Evolutionary conservation across 768 basidiomycete genomes (phyloP), one percentile per base, ranked within the genome.

Genomic region (Cytidiella melzeri): DNA sequence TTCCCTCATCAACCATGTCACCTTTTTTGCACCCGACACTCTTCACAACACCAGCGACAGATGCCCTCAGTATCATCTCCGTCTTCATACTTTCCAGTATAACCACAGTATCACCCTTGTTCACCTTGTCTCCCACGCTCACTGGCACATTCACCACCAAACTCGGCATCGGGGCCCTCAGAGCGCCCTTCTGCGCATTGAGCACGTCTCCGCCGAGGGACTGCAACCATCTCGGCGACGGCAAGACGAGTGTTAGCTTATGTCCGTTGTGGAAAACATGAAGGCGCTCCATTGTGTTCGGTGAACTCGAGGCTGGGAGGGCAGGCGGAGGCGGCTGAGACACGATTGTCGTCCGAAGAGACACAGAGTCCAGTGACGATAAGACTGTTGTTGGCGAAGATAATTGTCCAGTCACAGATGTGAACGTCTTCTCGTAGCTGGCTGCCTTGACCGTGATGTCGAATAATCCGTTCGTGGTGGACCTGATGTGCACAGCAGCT

Each of bases 11-110:
- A 0, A 95, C 92, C 82, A 93, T 91, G 66, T 93, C 87, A 2
- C 93, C 93, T 59, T 87, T 85, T 65, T 70, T 76, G 61, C 89
- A 93, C 12, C 79, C 79, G 12, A 95, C 78, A 40, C 76, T 71
- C 57, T 73, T 81, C 6, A 95, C 83, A 4, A 82, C 69, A 3
- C 92, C 93, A 30, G 76, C 69, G 6, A 69, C 71, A 51, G 81
- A 76, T 12, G 90, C 81, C 47, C 91, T 74, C 55, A 96, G 65
- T 37, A 91, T 87, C 34, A 87, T 94, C 69, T 95, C 92, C 55
- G 92, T 96, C 79, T 97, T 97, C 93, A 96, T 97, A 61, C 92
- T 95, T 69, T 95, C 93, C 61, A 95, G 67, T 4, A 94, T 80
- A 25, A 92, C 81, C 7, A 92, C 74, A 6, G 79, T 79, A 61